Evolutionary conservation across 192 early-diverging fungal species (phyloP), one percentile per base, ranked within the genome.

Genomic region (Coemansia sp.): DNA sequence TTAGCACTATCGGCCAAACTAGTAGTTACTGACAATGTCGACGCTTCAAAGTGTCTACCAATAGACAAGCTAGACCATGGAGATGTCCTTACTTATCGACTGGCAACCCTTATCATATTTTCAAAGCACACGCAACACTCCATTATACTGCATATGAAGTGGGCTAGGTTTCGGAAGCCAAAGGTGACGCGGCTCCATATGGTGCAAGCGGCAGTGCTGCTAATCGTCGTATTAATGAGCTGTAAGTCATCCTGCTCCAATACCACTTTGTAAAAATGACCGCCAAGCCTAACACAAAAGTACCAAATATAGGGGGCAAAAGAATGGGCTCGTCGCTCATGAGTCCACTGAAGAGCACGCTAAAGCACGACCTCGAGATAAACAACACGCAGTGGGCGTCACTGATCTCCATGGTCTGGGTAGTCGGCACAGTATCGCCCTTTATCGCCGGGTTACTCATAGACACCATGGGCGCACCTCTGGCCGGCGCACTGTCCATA

Each of bases 401-500:
- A n/a, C 68, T 85, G 34, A 78, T 73, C 20, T 79, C 79, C 3
- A 78, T 82, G 70, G 76, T 85, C 28, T 74, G 73, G 69, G 76
- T 82, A 20, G 73, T 85, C 38, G 80, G 80, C 39, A 82, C 83
- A 9, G 65, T 85, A 10, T 71, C 80, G 14, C 83, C 83, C 10
- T 76, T 82, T 43, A 48, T 83, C 34, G 77, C 72, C 48, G 87
- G 87, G 3, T 63, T 87, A 3, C 70, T 86, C 11, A 72, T 85
- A 45, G 83, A 85, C 62, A 73, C 64, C 6, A 73, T 85, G 66
- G 83, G 83, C 36, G 68, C 76, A 18, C 71, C 79, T 3, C 72
- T 74, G 12, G 83, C 79, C 6, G 79, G 79, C 14, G 69, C 66
- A 9, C 10, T 83, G 6, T 73, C 80, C 31, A 74, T 74, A 3